These are phyloP conservation scores for Saussurea involucrata DNA, from an alignment of 129 eudicot species.

Conservation along the genomic window DNA sequence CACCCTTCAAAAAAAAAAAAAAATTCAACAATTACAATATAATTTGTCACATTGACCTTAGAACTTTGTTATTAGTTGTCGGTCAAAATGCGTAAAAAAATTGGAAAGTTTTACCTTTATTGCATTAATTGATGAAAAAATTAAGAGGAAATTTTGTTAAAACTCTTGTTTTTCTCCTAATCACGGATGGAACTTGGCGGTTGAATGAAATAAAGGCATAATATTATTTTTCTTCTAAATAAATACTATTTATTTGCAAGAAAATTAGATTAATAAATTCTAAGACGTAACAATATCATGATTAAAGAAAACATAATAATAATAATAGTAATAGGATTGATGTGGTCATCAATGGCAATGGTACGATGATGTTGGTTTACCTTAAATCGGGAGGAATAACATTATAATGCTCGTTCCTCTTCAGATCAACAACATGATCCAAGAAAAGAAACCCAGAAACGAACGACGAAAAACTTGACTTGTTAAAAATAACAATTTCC, in stretches of 20 bases:
- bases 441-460: neutral
- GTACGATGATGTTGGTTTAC: neutral
- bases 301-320: neutral
- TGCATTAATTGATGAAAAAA: neutral
- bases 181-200: neutral
- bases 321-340: neutral
- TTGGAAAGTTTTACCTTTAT: too few species aligned
- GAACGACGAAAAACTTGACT: neutral
- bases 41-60: neutral
- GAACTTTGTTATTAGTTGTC: neutral
- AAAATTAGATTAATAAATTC: neutral
- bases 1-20: too few species aligned
- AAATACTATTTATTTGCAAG: neutral
- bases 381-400: neutral
- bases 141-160: too few species aligned
- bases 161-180: neutral
- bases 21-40: neutral
- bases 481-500: conserved; percentile 27
- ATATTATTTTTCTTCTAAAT: neutral
- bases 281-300: neutral
- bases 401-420: neutral
- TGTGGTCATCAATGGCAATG: neutral
- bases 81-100: neutral
- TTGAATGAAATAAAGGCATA: neutral
- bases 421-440: conserved; percentile 10